phyloP scores from a whole-genome alignment of 2,329 filamentous ascomycete species.

The Thielaviopsis ethacetica region DNA sequence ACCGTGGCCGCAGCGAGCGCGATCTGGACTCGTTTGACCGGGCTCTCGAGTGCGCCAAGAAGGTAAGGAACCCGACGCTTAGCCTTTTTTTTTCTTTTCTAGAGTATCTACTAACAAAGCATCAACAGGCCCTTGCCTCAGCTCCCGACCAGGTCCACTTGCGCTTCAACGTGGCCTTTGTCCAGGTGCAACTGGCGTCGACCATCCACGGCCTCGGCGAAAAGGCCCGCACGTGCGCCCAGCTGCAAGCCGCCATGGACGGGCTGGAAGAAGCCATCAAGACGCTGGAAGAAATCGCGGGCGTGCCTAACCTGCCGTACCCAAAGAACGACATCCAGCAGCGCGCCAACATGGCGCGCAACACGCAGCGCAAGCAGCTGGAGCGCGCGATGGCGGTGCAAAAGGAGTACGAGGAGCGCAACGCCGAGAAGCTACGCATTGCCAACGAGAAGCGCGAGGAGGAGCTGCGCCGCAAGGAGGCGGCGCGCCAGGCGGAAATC shows the following conservation, averaged over 20 bases:
- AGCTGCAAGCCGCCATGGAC: constrained; percentile 63
- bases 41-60: constrained; percentile 44
- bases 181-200: constrained; percentile 85
- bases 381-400: constrained; percentile 73
- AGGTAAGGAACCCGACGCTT: constrained; percentile 29
- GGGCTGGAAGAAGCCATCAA: constrained; percentile 80
- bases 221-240: constrained; percentile 57
- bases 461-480: constrained; percentile 63
- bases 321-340: constrained; percentile 82
- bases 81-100: neutral
- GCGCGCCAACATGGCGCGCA: constrained; percentile 91
- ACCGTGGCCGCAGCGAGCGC: constrained; percentile 52
- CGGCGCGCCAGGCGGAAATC: constrained; percentile 50
- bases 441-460: constrained; percentile 67
- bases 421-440: constrained; percentile 70
- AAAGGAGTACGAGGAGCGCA: constrained; percentile 82
- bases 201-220: constrained; percentile 62
- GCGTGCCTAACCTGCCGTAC: constrained; percentile 59
- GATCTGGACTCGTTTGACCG: constrained; percentile 41
- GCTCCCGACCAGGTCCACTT: constrained; percentile 76
- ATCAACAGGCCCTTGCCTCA: constrained; percentile 49
- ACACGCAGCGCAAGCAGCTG: constrained; percentile 85
- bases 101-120: neutral
- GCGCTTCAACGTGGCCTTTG: constrained; percentile 95
- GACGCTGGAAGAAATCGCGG: constrained; percentile 45